Conservation (phyloP, 75 land plant genomes). For the Pinus taeda region DNA sequence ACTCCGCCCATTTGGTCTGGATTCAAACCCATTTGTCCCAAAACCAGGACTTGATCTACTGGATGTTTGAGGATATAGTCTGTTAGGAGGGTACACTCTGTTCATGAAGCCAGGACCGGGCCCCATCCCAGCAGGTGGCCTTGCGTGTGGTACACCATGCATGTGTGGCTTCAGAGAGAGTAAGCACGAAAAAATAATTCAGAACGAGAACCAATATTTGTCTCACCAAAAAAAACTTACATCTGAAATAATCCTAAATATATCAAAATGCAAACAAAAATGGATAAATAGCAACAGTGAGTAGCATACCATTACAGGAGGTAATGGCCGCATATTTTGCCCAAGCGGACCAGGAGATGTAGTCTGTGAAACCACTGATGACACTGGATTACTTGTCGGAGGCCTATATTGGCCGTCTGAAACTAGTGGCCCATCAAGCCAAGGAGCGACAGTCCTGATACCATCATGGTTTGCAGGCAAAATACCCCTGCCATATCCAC, state of each 20-base stretch:
- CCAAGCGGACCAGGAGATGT: slow-evolving; percentile 21
- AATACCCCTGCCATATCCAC: slow-evolving; percentile 52
- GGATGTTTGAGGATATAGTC: slow-evolving; percentile 52
- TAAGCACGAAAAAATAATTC: neutral
- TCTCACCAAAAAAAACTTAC: slow-evolving; percentile 9
- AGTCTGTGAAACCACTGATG: slow-evolving; percentile 21
- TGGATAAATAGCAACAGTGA: neutral
- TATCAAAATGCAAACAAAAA: neutral
- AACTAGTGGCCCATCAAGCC: slow-evolving; percentile 56
- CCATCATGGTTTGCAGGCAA: slow-evolving; percentile 57
- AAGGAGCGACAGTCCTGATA: slow-evolving; percentile 47
- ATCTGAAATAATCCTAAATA: neutral
- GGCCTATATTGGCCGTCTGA: slow-evolving; percentile 69
- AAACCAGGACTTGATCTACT: slow-evolving; percentile 43
- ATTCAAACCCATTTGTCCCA: slow-evolving; percentile 46
- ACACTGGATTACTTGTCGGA: slow-evolving; percentile 12
- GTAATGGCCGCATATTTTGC: slow-evolving; percentile 44
- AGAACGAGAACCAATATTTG: neutral
- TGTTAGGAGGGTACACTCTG: slow-evolving; percentile 4
- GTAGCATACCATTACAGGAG: slow-evolving; percentile 45
- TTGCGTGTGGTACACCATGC: slow-evolving; percentile 54
- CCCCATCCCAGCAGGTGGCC: slow-evolving; percentile 40
- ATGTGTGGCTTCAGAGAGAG: slow-evolving; percentile 7
- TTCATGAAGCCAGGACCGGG: neutral
- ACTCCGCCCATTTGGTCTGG: slow-evolving; percentile 51